A percentile compares a stretch with the other conserved stretches of the same genome.
Conservation (phyloP, 2,329 filamentous ascomycete species). For the Emmonsiellopsis sp. region DNA sequence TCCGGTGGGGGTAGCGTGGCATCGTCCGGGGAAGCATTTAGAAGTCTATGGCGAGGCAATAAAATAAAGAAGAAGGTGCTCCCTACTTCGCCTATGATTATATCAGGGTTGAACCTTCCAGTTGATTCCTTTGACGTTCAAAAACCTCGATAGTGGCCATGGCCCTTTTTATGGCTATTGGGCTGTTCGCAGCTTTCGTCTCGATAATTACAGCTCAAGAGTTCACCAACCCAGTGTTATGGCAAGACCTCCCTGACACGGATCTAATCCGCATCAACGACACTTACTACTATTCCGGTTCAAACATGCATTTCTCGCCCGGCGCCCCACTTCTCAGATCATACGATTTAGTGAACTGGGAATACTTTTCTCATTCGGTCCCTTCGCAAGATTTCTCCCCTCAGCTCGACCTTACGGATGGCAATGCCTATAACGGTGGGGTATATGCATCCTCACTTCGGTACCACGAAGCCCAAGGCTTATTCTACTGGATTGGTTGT, state of each 20-base stretch:
- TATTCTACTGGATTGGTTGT: constrained; percentile 52
- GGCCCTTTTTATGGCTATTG: too few relatives aligned
- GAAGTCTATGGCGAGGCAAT: too few relatives aligned
- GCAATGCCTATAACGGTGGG: constrained; percentile 42
- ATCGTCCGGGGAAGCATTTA: too few relatives aligned
- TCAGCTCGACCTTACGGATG: constrained; percentile 37
- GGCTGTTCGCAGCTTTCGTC: too few relatives aligned
- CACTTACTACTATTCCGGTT: constrained; percentile 47
- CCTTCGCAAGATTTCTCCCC: constrained; percentile 37
- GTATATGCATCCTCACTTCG: constrained; percentile 48
- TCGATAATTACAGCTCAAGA: neutral
- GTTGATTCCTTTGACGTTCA: too few relatives aligned
- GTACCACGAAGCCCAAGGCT: constrained; percentile 40
- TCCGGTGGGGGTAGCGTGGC: too few relatives aligned
- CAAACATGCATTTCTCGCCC: constrained; percentile 48
- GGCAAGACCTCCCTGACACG: constrained; percentile 47
- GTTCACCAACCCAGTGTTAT: constrained; percentile 46
- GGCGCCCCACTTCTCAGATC: constrained; percentile 49
- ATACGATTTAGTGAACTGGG: constrained; percentile 47
- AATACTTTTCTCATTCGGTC: constrained; percentile 36
- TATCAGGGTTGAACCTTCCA: too few relatives aligned
- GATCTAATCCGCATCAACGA: constrained; percentile 44
- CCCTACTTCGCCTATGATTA: too few relatives aligned
- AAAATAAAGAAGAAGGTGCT: too few relatives aligned
- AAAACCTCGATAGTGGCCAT: too few relatives aligned